Conservation (phyloP, 768 basidiomycete species). For the Boletus sp. region DNA sequence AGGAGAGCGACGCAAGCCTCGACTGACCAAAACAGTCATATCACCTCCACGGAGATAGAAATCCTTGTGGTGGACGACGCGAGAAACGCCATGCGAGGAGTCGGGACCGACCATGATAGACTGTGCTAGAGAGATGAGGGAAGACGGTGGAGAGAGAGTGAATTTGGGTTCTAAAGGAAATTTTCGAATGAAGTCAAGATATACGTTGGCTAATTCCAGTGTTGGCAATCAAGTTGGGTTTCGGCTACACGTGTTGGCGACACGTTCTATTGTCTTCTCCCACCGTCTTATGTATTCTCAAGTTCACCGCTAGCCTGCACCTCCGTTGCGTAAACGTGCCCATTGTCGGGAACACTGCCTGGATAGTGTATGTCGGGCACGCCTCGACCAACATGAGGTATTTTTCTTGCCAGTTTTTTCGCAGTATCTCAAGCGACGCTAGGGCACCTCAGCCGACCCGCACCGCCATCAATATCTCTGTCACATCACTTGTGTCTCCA, state of each 20-base stretch:
- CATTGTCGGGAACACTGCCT: conserved; percentile 11
- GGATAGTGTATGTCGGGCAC: conserved; percentile 3
- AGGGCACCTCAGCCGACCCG: not conserved
- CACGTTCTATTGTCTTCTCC: conserved; percentile 27
- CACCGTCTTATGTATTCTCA: conserved; percentile 17
- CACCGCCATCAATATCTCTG: not conserved
- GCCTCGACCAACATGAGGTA: conserved; percentile 5
- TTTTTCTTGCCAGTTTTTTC: not conserved
- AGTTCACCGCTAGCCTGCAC: conserved; percentile 10
- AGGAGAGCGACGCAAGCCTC: not conserved
- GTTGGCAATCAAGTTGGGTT: conserved; percentile 20
- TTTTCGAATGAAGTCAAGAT: conserved; percentile 36
- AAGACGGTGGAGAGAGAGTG: conserved; percentile 27
- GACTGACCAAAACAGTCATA: conserved; percentile 51
- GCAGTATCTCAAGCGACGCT: conserved; percentile 5
- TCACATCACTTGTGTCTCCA: not conserved
- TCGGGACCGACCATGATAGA: conserved; percentile 28
- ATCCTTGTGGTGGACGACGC: conserved; percentile 35
- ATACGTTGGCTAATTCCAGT: conserved; percentile 31
- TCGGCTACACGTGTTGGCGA: conserved; percentile 35
- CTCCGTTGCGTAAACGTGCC: conserved; percentile 29
- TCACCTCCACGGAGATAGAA: conserved; percentile 62
- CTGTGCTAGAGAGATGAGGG: conserved; percentile 23
- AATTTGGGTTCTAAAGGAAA: conserved; percentile 32
- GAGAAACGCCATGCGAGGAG: conserved; percentile 25